phyloP scores from a whole-genome alignment of 2,329 filamentous ascomycete species.

The Lachnellula occidentalis region DNA sequence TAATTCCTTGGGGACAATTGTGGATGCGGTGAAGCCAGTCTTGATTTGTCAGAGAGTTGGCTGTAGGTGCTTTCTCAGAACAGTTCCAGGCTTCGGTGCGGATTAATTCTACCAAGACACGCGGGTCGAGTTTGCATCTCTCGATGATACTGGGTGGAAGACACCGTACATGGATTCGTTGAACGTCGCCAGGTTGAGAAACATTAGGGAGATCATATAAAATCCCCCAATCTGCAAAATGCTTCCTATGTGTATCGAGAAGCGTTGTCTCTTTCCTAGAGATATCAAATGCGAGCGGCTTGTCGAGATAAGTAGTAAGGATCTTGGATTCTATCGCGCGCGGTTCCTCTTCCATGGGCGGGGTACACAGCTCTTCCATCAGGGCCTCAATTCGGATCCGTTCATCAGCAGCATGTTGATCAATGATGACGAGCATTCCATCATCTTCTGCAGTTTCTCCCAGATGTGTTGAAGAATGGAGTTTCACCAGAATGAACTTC shows the following conservation, averaged over 20 bases:
- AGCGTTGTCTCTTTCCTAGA: conserved; percentile 53
- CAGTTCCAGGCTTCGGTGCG: conserved; percentile 68
- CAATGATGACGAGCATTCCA: conserved; percentile 64
- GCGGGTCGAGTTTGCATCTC: conserved; percentile 67
- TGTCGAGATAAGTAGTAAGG: conserved; percentile 38
- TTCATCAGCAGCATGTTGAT: conserved; percentile 95
- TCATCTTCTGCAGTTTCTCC: conserved; percentile 10
- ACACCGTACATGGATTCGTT: conserved; percentile 43
- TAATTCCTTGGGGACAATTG: conserved; percentile 66
- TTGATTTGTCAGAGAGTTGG: conserved; percentile 4
- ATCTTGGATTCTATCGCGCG: conserved; percentile 17
- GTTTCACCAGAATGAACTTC: conserved; percentile 76
- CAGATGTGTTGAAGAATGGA: conserved; percentile 3
- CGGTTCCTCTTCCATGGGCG: conserved; percentile 7
- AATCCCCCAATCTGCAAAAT: conserved; percentile 68
- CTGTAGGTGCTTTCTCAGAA: conserved; percentile 7
- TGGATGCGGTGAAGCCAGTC: conserved; percentile 59
- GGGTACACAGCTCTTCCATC: conserved; percentile 50
- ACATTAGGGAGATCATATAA: conserved; percentile 41
- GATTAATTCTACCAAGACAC: conserved; percentile 66
- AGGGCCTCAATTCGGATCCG: conserved; percentile 73
- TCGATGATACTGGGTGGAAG: conserved; percentile 71
- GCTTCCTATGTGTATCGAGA: conserved; percentile 45
- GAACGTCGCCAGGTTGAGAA: not conserved
- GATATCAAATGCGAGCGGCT: conserved; percentile 60